Percentiles rank a stretch among this genome's conserved stretches.
phyloP scores from a whole-genome alignment of 257 asterid genomes.

The Solanum lycopersicoides region DNA sequence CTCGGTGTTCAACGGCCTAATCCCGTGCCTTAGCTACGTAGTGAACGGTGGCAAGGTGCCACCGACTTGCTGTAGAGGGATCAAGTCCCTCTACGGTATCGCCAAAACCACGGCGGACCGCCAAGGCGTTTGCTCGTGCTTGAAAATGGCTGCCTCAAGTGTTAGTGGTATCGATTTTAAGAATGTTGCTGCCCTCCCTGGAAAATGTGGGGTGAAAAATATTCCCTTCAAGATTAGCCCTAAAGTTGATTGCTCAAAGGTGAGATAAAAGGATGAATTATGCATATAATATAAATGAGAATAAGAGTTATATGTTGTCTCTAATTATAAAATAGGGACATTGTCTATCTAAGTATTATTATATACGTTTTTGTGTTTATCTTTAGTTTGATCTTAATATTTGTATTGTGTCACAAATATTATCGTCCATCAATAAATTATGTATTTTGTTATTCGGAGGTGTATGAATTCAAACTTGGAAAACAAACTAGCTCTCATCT shows the following conservation, averaged over 20 bases:
- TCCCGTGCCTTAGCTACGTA: constrained; percentile 11
- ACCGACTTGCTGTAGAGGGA: constrained; percentile 5
- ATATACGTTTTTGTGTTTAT: background rate
- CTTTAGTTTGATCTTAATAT: background rate
- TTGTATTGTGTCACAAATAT: background rate
- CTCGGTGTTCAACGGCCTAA: background rate
- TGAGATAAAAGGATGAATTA: background rate
- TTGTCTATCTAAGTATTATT: background rate
- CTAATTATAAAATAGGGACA: background rate
- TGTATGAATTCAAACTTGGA: background rate
- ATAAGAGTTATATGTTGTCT: background rate
- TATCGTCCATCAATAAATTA: background rate
- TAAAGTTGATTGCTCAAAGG: constrained; percentile 13
- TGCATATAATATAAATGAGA: background rate
- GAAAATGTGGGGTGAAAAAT: constrained; percentile 12
- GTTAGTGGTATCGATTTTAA: background rate
- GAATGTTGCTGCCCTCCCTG: constrained; percentile 10
- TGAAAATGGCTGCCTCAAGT: constrained; percentile 1
- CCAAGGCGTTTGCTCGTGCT: constrained; percentile 15
- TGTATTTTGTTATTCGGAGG: background rate
- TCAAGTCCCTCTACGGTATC: background rate
- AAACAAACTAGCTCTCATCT: background rate
- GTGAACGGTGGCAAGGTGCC: background rate
- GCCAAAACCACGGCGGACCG: constrained; percentile 7
- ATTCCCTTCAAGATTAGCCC: constrained; percentile 14